These are phyloP conservation scores for Emergomyces orientalis DNA, from an alignment of 2,329 filamentous ascomycete species.

Conservation along the genomic window DNA sequence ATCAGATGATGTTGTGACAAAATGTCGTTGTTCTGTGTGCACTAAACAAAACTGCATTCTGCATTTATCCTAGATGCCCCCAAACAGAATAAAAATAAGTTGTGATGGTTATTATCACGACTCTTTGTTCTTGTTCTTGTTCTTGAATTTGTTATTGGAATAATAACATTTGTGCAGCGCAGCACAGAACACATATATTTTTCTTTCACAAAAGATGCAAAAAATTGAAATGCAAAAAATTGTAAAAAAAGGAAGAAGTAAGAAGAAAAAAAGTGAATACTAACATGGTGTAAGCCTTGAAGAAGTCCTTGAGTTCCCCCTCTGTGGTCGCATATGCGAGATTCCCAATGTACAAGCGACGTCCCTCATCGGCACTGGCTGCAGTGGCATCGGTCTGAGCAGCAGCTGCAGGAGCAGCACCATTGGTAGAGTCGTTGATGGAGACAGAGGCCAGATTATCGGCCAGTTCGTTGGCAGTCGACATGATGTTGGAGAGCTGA, in stretches of 20 bases:
- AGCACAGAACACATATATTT: neutral
- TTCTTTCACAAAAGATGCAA: neutral
- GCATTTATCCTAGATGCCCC: neutral
- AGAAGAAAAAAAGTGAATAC: slow-evolving; percentile 35
- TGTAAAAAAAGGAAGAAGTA: slow-evolving; percentile 4
- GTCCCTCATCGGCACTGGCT: slow-evolving; percentile 95
- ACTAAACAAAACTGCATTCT: neutral
- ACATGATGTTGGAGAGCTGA: slow-evolving; percentile 56
- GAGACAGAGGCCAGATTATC: slow-evolving; percentile 58
- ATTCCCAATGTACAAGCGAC: slow-evolving; percentile 99
- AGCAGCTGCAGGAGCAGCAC: slow-evolving; percentile 58
- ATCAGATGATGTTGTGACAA: neutral
- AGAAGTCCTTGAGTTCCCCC: slow-evolving; percentile 99
- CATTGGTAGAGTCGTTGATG: slow-evolving; percentile 50
- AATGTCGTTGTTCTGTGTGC: neutral
- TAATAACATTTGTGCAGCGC: neutral
- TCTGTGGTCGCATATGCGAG: slow-evolving; percentile 99
- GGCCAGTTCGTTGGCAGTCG: slow-evolving; percentile 63
- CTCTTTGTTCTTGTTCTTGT: neutral
- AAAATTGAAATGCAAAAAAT: slow-evolving; percentile 2
- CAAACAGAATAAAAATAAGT: neutral
- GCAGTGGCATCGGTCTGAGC: slow-evolving; percentile 82
- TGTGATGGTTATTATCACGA: neutral
- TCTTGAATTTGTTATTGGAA: neutral
- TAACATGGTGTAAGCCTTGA: slow-evolving; percentile 99